These are phyloP conservation scores for Neurospora sp. DNA, from an alignment of 495 filamentous ascomycete genomes.

Conservation along the genomic window DNA sequence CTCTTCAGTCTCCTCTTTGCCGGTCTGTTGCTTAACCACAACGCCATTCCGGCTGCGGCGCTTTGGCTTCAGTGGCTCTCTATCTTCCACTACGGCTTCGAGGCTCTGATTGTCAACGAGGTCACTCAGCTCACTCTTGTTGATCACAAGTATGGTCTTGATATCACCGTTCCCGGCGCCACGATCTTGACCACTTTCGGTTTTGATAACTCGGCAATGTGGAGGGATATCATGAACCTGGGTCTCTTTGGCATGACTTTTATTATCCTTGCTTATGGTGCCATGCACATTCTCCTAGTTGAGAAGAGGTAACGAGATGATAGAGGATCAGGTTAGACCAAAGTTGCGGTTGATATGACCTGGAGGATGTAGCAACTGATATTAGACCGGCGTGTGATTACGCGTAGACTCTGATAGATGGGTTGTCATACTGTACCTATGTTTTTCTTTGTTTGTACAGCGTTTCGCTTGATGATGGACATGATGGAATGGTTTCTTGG, in stretches of 20 bases:
- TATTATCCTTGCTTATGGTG: slow-evolving; percentile 76
- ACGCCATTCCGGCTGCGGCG: slow-evolving; percentile 74
- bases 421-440: not conserved
- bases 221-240: slow-evolving; percentile 74
- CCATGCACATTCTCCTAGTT: slow-evolving; percentile 89
- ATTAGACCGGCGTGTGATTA: not conserved
- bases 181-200: slow-evolving; percentile 91
- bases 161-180: slow-evolving; percentile 92
- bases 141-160: slow-evolving; percentile 87
- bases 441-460: not conserved
- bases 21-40: slow-evolving; percentile 84
- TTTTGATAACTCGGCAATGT: slow-evolving; percentile 74
- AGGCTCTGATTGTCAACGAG: slow-evolving; percentile 95
- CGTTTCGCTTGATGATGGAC: not conserved
- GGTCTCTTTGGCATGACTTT: slow-evolving; percentile 75
- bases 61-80: slow-evolving; percentile 92
- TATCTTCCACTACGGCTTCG: slow-evolving; percentile 98
- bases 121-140: slow-evolving; percentile 81
- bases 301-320: slow-evolving; percentile 59
- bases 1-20: slow-evolving; percentile 93
- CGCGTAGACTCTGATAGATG: not conserved
- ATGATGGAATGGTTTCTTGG: not conserved
- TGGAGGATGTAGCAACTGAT: no score
- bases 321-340: not conserved
- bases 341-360: not conserved